Percentiles rank a stretch among this genome's conserved stretches.
These are phyloP conservation scores for Amanita subjunquillea DNA, from an alignment of 768 basidiomycete genomes.

Conservation along the genomic window DNA sequence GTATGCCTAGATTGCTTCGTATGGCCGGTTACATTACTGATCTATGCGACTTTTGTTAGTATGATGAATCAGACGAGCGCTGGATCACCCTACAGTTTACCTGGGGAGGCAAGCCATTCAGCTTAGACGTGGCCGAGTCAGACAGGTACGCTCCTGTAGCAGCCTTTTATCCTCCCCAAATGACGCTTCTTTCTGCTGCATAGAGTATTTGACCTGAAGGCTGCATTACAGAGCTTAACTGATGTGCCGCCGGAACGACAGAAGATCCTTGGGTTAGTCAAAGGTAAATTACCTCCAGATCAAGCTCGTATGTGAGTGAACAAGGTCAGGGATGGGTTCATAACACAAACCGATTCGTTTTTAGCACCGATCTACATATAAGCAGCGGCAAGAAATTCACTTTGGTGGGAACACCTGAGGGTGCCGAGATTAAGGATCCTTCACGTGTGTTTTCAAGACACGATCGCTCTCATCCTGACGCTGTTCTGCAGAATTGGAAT, in stretches of 20 bases:
- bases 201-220: constrained; percentile 79
- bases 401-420: constrained; percentile 80
- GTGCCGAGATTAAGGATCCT: constrained; percentile 78
- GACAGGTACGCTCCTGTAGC: constrained; percentile 42
- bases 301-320: constrained; percentile 49
- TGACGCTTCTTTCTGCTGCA: constrained; percentile 3
- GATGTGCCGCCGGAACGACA: constrained; percentile 76
- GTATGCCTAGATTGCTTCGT: background rate
- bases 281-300: constrained; percentile 74
- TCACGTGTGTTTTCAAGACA: constrained; percentile 28
- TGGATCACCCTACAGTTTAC: constrained; percentile 63
- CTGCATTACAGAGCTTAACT: constrained; percentile 54
- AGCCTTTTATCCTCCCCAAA: background rate
- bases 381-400: constrained; percentile 64
- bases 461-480: background rate
- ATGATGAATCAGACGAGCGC: constrained; percentile 19
- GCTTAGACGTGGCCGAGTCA: constrained; percentile 62
- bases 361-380: constrained; percentile 51
- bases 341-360: constrained; percentile 5
- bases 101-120: constrained; percentile 61
- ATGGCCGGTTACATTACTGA: background rate
- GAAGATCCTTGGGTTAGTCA: constrained; percentile 80
- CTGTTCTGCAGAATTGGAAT: constrained; percentile 40
- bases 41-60: background rate
- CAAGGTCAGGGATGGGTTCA: background rate